Conservation (phyloP, 2,329 filamentous ascomycete genomes). For the Triangularia setosa region DNA sequence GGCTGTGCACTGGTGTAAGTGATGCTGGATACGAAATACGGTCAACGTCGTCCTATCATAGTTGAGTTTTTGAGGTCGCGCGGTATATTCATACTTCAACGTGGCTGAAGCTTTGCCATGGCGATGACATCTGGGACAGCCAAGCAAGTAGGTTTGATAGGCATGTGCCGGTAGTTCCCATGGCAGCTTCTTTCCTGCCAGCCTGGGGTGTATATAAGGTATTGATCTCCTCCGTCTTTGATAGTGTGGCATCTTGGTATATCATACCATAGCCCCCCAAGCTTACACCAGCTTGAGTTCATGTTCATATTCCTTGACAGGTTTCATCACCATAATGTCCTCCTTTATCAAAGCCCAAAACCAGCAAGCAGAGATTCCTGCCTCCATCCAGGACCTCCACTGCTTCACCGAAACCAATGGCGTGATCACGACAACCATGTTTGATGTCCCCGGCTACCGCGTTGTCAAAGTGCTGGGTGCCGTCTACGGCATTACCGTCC, state of each 20-base stretch:
- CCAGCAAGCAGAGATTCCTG: slow-evolving; percentile 21
- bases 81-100: neutral
- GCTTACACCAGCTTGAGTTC: neutral
- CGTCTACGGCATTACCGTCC: slow-evolving; percentile 39
- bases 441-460: slow-evolving; percentile 58
- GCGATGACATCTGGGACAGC: neutral
- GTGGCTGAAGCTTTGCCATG: neutral
- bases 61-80: neutral
- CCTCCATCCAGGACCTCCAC: slow-evolving; percentile 40
- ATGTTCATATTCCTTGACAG: neutral
- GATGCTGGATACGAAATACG: neutral
- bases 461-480: slow-evolving; percentile 55
- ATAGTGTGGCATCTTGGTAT: neutral
- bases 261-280: neutral
- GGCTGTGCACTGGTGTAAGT: neutral
- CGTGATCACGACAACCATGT: slow-evolving; percentile 60
- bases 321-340: slow-evolving; percentile 12
- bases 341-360: slow-evolving; percentile 13
- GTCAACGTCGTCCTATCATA: neutral
- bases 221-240: neutral
- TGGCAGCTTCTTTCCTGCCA: neutral
- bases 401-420: slow-evolving; percentile 61
- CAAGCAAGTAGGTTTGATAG: neutral
- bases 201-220: neutral
- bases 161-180: neutral